These are phyloP conservation scores for Penicillium fimorum DNA, from an alignment of 495 filamentous ascomycete genomes.

Conservation along the genomic window DNA sequence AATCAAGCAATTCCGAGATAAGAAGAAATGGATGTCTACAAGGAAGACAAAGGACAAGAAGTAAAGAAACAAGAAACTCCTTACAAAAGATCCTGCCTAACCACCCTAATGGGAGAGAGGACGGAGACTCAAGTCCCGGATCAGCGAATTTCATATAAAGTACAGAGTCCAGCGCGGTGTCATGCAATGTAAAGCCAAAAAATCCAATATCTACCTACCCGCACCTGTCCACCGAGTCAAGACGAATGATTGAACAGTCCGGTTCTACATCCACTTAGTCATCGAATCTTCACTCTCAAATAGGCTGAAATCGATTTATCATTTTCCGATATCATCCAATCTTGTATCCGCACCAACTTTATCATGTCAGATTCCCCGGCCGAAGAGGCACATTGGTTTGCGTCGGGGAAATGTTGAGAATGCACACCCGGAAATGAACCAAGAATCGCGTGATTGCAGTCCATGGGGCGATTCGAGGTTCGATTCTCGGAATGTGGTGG, in stretches of 20 bases:
- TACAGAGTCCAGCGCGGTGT: slow-evolving; percentile 34
- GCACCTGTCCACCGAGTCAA: slow-evolving; percentile 20
- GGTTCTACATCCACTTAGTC: slow-evolving; percentile 27
- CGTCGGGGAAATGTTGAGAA: slow-evolving; percentile 9
- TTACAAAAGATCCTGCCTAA: slow-evolving; percentile 10
- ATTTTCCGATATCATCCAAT: slow-evolving; percentile 23
- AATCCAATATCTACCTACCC: slow-evolving; percentile 32
- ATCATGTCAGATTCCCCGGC: slow-evolving; percentile 14
- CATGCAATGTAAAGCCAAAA: slow-evolving; percentile 34
- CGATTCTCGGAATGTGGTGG: slow-evolving; percentile 18
- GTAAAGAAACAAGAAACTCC: slow-evolving; percentile 11
- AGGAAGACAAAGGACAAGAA: slow-evolving; percentile 2
- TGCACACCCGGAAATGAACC: slow-evolving; percentile 11
- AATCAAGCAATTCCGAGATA: background rate
- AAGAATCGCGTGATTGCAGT: slow-evolving; percentile 2
- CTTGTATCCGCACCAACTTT: slow-evolving; percentile 16
- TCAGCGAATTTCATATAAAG: slow-evolving; percentile 31
- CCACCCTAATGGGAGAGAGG: slow-evolving; percentile 11
- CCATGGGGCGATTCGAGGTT: slow-evolving; percentile 1
- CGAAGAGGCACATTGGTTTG: slow-evolving; percentile 14
- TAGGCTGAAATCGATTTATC: slow-evolving; percentile 23
- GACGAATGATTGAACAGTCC: slow-evolving; percentile 15
- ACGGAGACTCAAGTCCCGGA: slow-evolving; percentile 13
- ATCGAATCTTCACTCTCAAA: slow-evolving; percentile 21
- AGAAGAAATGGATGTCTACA: slow-evolving; percentile 7